A percentile compares a stretch with the other conserved stretches of the same genome.
These are phyloP conservation scores for Zostera marina DNA, from an alignment of 116 monocot species.

Conservation along the genomic window DNA sequence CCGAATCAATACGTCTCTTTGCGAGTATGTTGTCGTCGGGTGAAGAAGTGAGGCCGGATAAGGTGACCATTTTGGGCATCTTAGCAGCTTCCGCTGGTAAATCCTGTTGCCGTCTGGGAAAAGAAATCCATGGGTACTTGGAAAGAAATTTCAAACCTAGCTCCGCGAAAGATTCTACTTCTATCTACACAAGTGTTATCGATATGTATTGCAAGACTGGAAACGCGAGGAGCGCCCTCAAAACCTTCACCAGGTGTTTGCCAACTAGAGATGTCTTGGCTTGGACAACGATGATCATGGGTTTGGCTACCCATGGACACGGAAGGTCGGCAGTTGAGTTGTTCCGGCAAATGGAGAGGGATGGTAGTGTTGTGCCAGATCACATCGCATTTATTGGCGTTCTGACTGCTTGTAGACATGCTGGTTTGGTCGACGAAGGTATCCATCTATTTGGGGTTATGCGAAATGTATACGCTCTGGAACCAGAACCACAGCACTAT, in stretches of 20 bases:
- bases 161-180: not conserved
- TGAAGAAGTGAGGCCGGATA: slow-evolving; percentile 7
- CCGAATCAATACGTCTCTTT: slow-evolving; percentile 4
- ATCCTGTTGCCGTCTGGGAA: slow-evolving; percentile 1
- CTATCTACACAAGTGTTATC: slow-evolving; percentile 11
- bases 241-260: slow-evolving; percentile 8
- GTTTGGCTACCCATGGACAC: slow-evolving; percentile 12
- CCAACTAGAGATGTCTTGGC: slow-evolving; percentile 12
- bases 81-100: slow-evolving; percentile 12
- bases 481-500: slow-evolving; percentile 13
- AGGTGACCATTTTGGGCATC: slow-evolving; percentile 18
- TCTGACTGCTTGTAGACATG: slow-evolving; percentile 21
- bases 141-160: slow-evolving; percentile 7
- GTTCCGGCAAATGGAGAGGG: slow-evolving; percentile 10
- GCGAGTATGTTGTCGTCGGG: slow-evolving; percentile 3
- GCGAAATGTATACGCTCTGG: slow-evolving; percentile 5
- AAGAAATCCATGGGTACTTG: slow-evolving; percentile 12
- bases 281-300: slow-evolving; percentile 22
- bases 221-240: slow-evolving; percentile 11
- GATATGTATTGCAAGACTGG: slow-evolving; percentile 20
- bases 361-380: slow-evolving; percentile 9
- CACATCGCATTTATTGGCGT: slow-evolving; percentile 14
- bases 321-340: slow-evolving; percentile 11
- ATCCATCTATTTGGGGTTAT: slow-evolving; percentile 8
- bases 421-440: slow-evolving; percentile 19